Percentiles rank a stretch among this genome's conserved stretches.
Evolutionary conservation across 345 rosid species (phyloP).

Genomic region (Physaria fendleri): DNA sequence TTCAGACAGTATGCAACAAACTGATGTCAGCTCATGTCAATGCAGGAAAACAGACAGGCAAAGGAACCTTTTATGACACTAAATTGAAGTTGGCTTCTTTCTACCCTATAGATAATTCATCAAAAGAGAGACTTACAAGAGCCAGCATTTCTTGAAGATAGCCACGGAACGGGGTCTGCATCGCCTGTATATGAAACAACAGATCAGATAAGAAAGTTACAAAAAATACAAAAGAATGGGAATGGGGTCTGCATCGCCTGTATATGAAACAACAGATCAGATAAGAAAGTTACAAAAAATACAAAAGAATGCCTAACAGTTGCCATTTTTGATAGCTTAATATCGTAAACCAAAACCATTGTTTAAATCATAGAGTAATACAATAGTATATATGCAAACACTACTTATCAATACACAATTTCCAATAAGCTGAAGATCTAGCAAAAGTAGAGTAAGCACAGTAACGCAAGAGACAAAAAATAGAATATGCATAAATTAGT

Average conservation of each 20-base stretch:
- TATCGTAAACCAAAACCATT: no score
- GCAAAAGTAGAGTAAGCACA: not conserved
- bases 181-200: constrained; percentile 35
- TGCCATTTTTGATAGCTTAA: not conserved
- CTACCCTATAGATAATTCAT: not conserved
- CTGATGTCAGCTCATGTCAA: not conserved
- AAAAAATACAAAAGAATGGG: not conserved
- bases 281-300: not conserved
- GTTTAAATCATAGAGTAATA: not conserved
- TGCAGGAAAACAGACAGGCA: not conserved
- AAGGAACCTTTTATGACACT: not conserved
- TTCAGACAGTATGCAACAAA: not conserved
- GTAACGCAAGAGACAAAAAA: not conserved
- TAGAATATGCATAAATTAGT: not conserved
- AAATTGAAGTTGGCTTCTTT: not conserved
- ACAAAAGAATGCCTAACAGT: not conserved
- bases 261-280: not conserved
- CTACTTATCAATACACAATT: not conserved
- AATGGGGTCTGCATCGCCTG: not conserved
- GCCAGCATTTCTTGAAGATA: constrained; percentile 88
- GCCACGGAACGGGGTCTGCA: constrained; percentile 89
- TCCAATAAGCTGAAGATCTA: not conserved
- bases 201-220: not conserved
- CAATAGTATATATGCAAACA: not conserved
- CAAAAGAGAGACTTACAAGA: constrained; percentile 54